phyloP scores from a whole-genome alignment of 2,329 filamentous ascomycete species.

The Trematosphaeria pertusa region DNA sequence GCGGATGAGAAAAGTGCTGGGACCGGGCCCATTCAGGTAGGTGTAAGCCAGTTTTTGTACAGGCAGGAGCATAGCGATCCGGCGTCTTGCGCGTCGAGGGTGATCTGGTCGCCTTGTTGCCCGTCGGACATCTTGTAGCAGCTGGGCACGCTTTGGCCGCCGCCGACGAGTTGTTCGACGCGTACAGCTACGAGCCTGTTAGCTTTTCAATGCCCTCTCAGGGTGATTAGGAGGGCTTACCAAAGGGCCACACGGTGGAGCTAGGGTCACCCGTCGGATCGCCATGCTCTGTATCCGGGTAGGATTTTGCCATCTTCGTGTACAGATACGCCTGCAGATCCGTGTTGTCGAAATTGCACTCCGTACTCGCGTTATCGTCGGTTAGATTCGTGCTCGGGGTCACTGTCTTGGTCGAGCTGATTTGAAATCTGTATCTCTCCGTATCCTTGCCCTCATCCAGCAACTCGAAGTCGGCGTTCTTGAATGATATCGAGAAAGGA shows the following conservation, averaged over 20 bases:
- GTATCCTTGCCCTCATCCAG: conserved; percentile 55
- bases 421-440: conserved; percentile 66
- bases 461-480: conserved; percentile 58
- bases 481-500: conserved; percentile 64
- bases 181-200: conserved; percentile 54
- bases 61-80: conserved; percentile 53
- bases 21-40: conserved; percentile 3
- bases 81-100: conserved; percentile 43
- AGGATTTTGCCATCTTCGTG: conserved; percentile 58
- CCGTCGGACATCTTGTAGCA: conserved; percentile 58
- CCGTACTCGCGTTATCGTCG: conserved; percentile 54
- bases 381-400: conserved; percentile 56
- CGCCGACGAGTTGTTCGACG: conserved; percentile 59
- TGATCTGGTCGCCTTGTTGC: conserved; percentile 42
- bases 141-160: conserved; percentile 59
- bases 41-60: conserved; percentile 52
- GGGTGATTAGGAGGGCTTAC: conserved; percentile 22
- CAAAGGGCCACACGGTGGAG: conserved; percentile 43
- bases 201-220: background rate
- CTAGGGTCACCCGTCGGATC: conserved; percentile 44
- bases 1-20: background rate
- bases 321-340: conserved; percentile 66
- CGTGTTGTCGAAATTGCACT: conserved; percentile 66
- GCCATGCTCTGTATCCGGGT: conserved; percentile 38
- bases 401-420: conserved; percentile 61